phyloP scores from a whole-genome alignment of 331 rosid species.

The Acacia concinna region DNA sequence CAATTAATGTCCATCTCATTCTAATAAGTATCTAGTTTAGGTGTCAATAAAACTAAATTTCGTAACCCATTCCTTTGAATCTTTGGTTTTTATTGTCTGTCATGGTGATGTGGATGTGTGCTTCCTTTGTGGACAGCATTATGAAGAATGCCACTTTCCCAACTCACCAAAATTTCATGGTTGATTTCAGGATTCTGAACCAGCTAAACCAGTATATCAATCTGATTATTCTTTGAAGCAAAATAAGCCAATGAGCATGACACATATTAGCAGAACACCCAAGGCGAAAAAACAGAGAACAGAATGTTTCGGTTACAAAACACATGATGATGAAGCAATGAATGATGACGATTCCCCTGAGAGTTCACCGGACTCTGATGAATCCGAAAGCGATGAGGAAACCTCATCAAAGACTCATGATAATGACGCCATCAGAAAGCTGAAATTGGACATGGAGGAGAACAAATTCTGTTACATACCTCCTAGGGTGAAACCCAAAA shows the following conservation, averaged over 20 bases:
- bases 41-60: background rate
- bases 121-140: background rate
- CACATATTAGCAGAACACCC: constrained; percentile 5
- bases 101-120: background rate
- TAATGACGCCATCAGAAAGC: constrained; percentile 49
- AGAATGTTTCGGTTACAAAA: constrained; percentile 23
- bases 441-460: constrained; percentile 86
- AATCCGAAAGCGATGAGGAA: constrained; percentile 30
- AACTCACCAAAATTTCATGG: background rate
- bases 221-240: constrained; percentile 19
- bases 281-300: constrained; percentile 22
- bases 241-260: constrained; percentile 35
- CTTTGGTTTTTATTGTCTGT: background rate
- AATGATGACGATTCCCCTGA: constrained; percentile 25
- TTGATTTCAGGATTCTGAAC: constrained; percentile 47
- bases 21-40: background rate
- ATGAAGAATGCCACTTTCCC: constrained; percentile 8
- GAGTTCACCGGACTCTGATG: constrained; percentile 27
- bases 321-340: constrained; percentile 22
- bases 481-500: constrained; percentile 49
- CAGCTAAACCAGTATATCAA: constrained; percentile 31
- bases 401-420: constrained; percentile 32
- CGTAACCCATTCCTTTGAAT: background rate
- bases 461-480: constrained; percentile 72
- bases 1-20: background rate